Base-by-base conservation (phyloP, 139 green algal genomes). In the Diplosphaera chodatii region DNA sequence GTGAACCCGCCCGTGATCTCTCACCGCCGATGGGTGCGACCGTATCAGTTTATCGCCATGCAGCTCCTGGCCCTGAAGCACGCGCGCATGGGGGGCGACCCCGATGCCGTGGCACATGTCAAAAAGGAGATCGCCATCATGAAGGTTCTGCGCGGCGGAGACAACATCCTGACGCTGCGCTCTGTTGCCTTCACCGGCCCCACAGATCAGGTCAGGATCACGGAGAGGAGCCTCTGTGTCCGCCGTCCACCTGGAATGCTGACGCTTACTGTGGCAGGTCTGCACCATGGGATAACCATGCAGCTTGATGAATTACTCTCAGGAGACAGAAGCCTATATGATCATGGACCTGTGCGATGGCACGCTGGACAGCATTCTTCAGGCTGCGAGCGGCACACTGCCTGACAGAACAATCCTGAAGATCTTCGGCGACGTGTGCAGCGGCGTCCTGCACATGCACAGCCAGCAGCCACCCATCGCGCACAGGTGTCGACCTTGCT, bases 331-430 rank as follows among this genome's bases (percentile, higher is more conserved):
- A 25, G 89, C 81, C 18, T 93, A 86, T 67, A 82, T 93, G 78
- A 76, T 96, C 41, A 75, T 97, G 20, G 90, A 97, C 70, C 86
- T 86, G 59, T 95, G 88, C 77, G 75, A 81, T 1, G 68, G 79
- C 13, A 94, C 72, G 13, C 75, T 96, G 69, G 82, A 91, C 32
- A 76, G 81, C 27, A 77, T 83, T 8, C 66, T 93, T 71, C 73
- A 83, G 30, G 67, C 71, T 1, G 31, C 40, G 21, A 68, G 71
- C 55, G 82, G 80, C 32, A 63, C 55, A 4, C 59, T 95, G 33
- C 76, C 81, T 23, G 73, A 89, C 29, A 56, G 21, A 2, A 66
- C 82, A 1, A 67, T 91, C 22, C 32, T 90, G 34, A 67, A 74
- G 18, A 80, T 91, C 37, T 92, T 92, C 48, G 74, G 71, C 31